Evolutionary conservation across 306 rosid genomes (phyloP).

Genomic region (Macrotyloma uniflorum): DNA sequence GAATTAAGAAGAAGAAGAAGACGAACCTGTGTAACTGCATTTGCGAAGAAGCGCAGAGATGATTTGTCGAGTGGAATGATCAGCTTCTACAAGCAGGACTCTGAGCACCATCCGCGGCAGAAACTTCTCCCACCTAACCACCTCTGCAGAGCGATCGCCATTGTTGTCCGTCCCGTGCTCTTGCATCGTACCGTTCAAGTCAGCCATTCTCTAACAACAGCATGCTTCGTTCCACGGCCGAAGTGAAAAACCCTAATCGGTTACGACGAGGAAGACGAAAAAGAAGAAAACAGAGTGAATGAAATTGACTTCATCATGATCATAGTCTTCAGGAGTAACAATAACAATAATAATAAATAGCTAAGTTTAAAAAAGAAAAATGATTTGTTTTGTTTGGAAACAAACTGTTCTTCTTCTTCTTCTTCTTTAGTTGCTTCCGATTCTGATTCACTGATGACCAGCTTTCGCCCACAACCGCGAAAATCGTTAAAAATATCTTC

Average conservation of each 20-base stretch:
- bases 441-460: background rate
- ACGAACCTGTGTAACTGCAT: constrained; percentile 67
- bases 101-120: constrained; percentile 46
- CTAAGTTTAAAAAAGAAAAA: background rate
- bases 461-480: constrained; percentile 44
- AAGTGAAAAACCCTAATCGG: constrained; percentile 28
- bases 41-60: constrained; percentile 73
- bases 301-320: constrained; percentile 11
- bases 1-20: background rate
- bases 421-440: constrained; percentile 1
- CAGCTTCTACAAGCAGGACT: constrained; percentile 72
- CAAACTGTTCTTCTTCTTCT: constrained; percentile 3
- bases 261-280: background rate
- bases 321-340: background rate
- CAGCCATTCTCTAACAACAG: constrained; percentile 52
- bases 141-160: background rate
- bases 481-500: constrained; percentile 50
- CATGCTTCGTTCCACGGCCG: constrained; percentile 26
- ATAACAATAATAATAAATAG: background rate
- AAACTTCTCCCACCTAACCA: constrained; percentile 47
- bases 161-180: background rate
- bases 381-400: background rate
- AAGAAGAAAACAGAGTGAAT: background rate
- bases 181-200: constrained; percentile 23
- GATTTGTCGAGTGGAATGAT: constrained; percentile 69